Evolutionary conservation across 495 filamentous ascomycete genomes (phyloP).

Genomic region (Penicillium lagena): DNA sequence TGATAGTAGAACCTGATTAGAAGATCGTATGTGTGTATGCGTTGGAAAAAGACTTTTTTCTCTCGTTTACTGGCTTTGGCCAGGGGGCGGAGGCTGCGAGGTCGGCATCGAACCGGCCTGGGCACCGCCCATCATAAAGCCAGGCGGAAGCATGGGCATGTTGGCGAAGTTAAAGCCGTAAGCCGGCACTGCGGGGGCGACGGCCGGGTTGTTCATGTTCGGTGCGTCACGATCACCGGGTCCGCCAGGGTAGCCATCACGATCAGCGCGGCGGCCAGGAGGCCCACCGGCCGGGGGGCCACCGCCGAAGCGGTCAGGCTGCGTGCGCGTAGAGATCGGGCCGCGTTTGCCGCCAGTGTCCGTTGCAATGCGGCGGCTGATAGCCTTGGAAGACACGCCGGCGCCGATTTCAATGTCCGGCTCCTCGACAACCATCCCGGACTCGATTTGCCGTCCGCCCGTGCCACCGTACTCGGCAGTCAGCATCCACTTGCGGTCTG

Average conservation of each 20-base stretch:
- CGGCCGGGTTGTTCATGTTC: constrained; percentile 46
- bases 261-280: constrained; percentile 34
- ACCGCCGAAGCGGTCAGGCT: constrained; percentile 29
- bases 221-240: constrained; percentile 29
- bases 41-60: no score
- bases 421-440: constrained; percentile 87
- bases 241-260: constrained; percentile 10
- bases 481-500: constrained; percentile 95
- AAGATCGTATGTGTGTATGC: no score
- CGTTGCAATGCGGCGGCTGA: constrained; percentile 75
- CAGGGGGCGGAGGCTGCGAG: constrained; percentile 42
- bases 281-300: constrained; percentile 42
- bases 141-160: constrained; percentile 65
- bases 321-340: constrained; percentile 59
- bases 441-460: constrained; percentile 73
- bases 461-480: constrained; percentile 90
- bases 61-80: constrained; percentile 6
- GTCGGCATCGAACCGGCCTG: constrained; percentile 23
- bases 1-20: no score
- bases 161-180: constrained; percentile 63
- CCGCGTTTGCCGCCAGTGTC: constrained; percentile 70
- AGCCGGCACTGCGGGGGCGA: constrained; percentile 55
- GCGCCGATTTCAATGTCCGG: constrained; percentile 98
- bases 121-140: constrained; percentile 50
- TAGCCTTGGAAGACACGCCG: constrained; percentile 93